Conservation (phyloP, 192 early-diverging fungal genomes). For the Coemansia sp. region DNA sequence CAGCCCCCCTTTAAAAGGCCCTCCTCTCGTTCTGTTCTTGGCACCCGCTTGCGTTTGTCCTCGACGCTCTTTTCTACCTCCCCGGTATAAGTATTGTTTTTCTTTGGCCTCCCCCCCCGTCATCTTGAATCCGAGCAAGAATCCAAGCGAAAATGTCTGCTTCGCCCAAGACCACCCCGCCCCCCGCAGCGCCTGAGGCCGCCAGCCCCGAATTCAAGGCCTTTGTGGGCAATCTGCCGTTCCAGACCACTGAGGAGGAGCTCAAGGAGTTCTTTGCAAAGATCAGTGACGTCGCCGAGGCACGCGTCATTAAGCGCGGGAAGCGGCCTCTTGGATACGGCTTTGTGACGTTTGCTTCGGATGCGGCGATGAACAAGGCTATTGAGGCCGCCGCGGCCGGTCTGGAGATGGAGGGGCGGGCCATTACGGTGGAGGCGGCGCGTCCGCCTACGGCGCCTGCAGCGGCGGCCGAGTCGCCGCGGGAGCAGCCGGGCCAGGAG, state of each 20-base stretch:
- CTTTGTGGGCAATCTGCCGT: slow-evolving; percentile 94
- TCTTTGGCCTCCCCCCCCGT: not conserved
- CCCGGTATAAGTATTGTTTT: not conserved
- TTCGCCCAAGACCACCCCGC: slow-evolving; percentile 18
- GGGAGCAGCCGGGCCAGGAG: slow-evolving; percentile 37
- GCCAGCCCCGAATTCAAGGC: slow-evolving; percentile 52
- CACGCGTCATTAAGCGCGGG: slow-evolving; percentile 75
- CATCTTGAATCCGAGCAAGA: not conserved
- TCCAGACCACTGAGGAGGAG: slow-evolving; percentile 75
- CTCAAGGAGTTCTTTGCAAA: slow-evolving; percentile 69
- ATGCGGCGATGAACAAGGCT: slow-evolving; percentile 66
- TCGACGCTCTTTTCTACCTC: too few relatives aligned
- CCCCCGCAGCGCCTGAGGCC: slow-evolving; percentile 8
- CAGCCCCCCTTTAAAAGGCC: too few relatives aligned
- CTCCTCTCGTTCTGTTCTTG: too few relatives aligned
- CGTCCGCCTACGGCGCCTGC: too few relatives aligned
- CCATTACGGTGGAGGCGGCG: slow-evolving; percentile 88
- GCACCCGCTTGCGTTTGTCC: too few relatives aligned
- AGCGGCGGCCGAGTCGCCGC: too few relatives aligned
- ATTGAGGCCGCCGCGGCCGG: slow-evolving; percentile 62
- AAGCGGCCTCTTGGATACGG: slow-evolving; percentile 88
- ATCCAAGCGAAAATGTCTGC: slow-evolving; percentile 20
- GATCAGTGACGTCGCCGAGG: slow-evolving; percentile 64
- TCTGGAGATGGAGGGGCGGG: slow-evolving; percentile 78
- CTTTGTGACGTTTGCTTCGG: slow-evolving; percentile 78